Evolutionary conservation across 148 eudicot genomes (phyloP).

Genomic region (Polygonum maritimum): DNA sequence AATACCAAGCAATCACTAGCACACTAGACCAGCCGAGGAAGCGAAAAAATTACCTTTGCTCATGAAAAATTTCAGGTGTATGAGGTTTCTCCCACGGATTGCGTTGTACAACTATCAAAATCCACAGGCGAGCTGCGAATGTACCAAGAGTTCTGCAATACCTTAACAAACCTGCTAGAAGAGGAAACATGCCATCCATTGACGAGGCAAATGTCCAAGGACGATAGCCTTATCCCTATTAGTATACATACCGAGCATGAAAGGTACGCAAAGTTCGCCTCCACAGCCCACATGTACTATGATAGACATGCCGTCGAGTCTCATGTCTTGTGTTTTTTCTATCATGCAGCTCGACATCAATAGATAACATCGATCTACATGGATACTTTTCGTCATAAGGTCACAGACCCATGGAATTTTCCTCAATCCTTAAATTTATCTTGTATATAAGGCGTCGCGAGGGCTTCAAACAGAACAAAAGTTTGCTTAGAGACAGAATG

Average conservation of each 20-base stretch:
- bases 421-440: not conserved
- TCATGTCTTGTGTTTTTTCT: not conserved
- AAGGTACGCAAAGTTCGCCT: not conserved
- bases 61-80: constrained; percentile 32
- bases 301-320: not conserved
- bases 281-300: not conserved
- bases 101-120: constrained; percentile 14
- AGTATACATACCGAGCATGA: constrained; percentile 5
- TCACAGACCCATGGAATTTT: not conserved
- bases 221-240: constrained; percentile 12
- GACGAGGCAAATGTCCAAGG: constrained; percentile 13
- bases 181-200: constrained; percentile 24
- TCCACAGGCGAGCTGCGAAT: constrained; percentile 11
- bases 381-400: constrained; percentile 4
- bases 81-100: constrained; percentile 30
- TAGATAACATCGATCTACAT: not conserved
- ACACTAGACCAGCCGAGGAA: not conserved
- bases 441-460: not conserved
- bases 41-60: not conserved
- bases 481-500: not conserved
- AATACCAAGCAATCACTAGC: not conserved
- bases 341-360: constrained; percentile 2
- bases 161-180: constrained; percentile 37
- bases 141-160: constrained; percentile 33
- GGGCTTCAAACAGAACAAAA: not conserved